Base-by-base conservation (phyloP, 306 rosid genomes). In the Mucuna pruriens region DNA sequence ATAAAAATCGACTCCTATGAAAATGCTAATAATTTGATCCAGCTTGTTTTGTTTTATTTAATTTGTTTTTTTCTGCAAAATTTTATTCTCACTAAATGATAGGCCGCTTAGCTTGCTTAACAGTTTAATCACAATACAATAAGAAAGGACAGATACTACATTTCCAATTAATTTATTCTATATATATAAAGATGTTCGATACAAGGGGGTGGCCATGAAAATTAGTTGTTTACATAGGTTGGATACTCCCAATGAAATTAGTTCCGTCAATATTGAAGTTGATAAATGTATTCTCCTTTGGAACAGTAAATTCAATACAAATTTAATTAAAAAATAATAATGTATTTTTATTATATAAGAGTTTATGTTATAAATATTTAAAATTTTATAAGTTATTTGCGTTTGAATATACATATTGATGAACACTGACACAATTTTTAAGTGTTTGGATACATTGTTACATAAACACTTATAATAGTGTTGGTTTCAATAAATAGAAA, bases 11-110 rank as follows among this genome's bases (percentile, higher is more conserved):
- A 29, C n/a, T 17, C 34, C 74, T 33, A 45, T 9, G 45, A 40
- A 77, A 72, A 77, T 61, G 83, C 23, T 23, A 23, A 44, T 71
- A 11, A 31, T 22, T 19, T 58, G 63, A 23, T 66, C 49, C 16
- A 51, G 62, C 33, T 74, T 71, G 60, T 71, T 54, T 85, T 70
- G 65, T 65, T 31, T 58, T 23, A 4, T 13, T 70, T 23, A 38
- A n/a, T 42, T 62, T 74, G 66, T 79, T 63, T 58, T 31, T 20
- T 65, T 44, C 45, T 7, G n/a, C 23, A 34, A 55, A 57, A 71
- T 55, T 10, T 61, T 67, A 25, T 81, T 45, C 16, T 0, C 17
- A 0, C 4, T 58, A 34, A 72, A 42, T 66, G 11, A 19, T 22
- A 29, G 23, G 31, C 26, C 26, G 60, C 62, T 70, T 11, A 42